Conservation (phyloP, 768 basidiomycete species). For the Hirschioporus abietinus region DNA sequence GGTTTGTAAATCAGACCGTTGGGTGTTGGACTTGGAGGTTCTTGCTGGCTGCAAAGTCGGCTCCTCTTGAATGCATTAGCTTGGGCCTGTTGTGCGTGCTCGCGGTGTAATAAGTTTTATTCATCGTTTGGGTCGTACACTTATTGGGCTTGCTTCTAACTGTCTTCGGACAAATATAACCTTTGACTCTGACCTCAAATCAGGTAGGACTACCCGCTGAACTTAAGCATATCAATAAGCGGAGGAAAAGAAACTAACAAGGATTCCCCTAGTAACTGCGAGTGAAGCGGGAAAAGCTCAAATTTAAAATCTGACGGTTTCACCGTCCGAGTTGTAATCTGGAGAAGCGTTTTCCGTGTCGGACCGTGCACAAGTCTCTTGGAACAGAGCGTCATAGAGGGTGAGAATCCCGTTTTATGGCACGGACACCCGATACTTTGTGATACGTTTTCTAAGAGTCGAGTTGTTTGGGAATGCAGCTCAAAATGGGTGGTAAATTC, state of each 20-base stretch:
- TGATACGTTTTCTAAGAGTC: constrained; percentile 74
- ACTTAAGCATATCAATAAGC: too few relatives aligned
- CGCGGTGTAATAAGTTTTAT: constrained; percentile 51
- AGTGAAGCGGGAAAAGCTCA: too few relatives aligned
- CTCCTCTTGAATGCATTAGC: constrained; percentile 47
- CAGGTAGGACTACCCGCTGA: too few relatives aligned
- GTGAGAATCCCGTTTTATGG: too few relatives aligned
- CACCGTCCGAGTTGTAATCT: too few relatives aligned
- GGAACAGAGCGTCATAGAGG: too few relatives aligned
- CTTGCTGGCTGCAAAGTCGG: constrained; percentile 27
- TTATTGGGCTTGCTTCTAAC: constrained; percentile 21
- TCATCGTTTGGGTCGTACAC: constrained; percentile 31
- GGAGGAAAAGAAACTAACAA: too few relatives aligned
- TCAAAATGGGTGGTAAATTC: constrained; percentile 77
- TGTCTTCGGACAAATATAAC: constrained; percentile 40
- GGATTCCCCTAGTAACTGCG: too few relatives aligned
- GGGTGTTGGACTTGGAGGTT: constrained; percentile 40
- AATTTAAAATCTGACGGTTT: too few relatives aligned
- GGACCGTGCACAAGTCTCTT: too few relatives aligned
- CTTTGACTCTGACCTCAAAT: too few relatives aligned
- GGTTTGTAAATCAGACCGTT: constrained; percentile 26
- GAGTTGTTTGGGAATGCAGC: constrained; percentile 85
- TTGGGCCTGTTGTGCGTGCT: constrained; percentile 22
- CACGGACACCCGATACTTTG: constrained; percentile 55
- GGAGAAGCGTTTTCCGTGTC: too few relatives aligned